Percentiles rank a stretch among this genome's conserved stretches.
phyloP scores from a whole-genome alignment of 2,329 filamentous ascomycete genomes.

The Fusarium sp. region DNA sequence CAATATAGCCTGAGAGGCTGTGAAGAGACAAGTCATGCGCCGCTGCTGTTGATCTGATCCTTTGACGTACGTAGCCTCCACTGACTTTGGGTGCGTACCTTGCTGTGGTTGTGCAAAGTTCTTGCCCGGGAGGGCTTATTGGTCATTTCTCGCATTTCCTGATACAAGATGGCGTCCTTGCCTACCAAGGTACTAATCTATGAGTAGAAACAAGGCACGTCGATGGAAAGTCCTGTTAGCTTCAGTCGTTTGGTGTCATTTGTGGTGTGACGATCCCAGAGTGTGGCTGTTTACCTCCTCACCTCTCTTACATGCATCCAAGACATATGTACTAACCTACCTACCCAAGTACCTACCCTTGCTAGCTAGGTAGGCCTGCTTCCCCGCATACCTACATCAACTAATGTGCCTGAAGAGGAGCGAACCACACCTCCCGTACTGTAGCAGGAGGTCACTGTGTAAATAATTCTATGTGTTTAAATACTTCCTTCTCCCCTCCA shows the following conservation, averaged over 20 bases:
- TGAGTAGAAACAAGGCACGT: neutral
- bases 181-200: neutral
- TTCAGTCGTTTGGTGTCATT: neutral
- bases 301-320: neutral
- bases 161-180: neutral
- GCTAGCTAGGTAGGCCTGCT: neutral
- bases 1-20: slow-evolving; percentile 11
- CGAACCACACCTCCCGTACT: neutral
- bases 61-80: neutral
- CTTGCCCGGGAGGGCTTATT: neutral
- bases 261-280: slow-evolving; percentile 35
- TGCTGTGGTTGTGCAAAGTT: neutral
- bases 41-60: neutral
- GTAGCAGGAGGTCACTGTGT: slow-evolving; percentile 1
- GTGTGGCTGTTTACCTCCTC: slow-evolving; percentile 22
- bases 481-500: slow-evolving; percentile 33
- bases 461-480: slow-evolving; percentile 29
- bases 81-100: neutral
- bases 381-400: slow-evolving; percentile 32
- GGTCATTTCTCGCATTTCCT: neutral
- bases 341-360: neutral
- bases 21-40: slow-evolving; percentile 11
- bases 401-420: neutral
- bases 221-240: neutral
- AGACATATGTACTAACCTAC: neutral